A percentile compares a stretch with the other conserved stretches of the same genome.
phyloP scores from a whole-genome alignment of 202 grass and related monocot species.

The Carex arenaria region DNA sequence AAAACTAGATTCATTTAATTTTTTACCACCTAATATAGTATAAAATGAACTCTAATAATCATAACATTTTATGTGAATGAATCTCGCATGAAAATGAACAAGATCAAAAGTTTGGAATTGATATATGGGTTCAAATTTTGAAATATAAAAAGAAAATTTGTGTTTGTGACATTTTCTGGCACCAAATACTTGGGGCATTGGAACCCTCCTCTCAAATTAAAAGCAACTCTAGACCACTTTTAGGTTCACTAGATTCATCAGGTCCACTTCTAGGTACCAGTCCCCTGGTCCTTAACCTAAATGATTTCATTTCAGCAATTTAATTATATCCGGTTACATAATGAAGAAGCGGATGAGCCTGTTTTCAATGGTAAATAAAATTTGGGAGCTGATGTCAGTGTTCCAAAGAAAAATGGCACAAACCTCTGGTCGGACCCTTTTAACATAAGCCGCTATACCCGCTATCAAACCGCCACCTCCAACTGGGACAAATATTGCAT shows the following conservation, averaged over 20 bases:
- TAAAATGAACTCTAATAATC: too few species aligned
- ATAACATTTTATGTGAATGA: too few species aligned
- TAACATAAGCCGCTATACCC: constrained; percentile 96
- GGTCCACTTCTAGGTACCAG: background rate
- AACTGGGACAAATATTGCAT: constrained; percentile 98
- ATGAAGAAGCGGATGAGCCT: background rate
- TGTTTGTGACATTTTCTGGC: too few species aligned
- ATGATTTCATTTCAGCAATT: background rate
- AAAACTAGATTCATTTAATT: too few species aligned
- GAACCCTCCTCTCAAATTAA: background rate
- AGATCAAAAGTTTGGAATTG: too few species aligned
- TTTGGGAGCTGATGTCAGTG: too few species aligned
- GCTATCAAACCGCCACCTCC: constrained; percentile 96
- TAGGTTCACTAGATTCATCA: background rate
- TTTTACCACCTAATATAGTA: too few species aligned
- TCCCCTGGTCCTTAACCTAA: background rate
- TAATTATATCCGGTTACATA: background rate
- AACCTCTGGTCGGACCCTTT: constrained; percentile 90
- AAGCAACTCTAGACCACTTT: background rate
- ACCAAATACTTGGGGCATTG: too few species aligned
- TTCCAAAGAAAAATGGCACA: constrained; percentile 5
- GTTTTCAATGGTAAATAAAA: background rate
- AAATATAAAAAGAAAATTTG: too few species aligned
- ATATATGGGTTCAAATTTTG: too few species aligned
- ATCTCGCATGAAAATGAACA: too few species aligned